Conservation (phyloP, 805 yeast genomes). For the Yarrowia divulgata region DNA sequence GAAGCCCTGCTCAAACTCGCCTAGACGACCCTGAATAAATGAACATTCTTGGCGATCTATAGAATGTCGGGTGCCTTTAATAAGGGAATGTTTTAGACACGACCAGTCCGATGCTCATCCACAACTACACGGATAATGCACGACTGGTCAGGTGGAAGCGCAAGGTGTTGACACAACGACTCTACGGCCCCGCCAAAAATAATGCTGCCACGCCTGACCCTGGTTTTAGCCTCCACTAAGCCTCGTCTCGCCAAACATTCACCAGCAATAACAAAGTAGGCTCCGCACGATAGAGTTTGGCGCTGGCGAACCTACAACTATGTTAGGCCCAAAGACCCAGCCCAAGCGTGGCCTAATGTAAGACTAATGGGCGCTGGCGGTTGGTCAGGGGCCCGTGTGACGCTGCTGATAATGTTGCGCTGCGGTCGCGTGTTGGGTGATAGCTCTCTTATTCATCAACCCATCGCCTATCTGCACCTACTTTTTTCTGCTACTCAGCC, state of each 20-base stretch:
- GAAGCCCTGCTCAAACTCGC: neutral
- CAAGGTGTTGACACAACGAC: neutral
- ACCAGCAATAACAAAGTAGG: constrained; percentile 25
- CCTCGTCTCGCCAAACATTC: constrained; percentile 27
- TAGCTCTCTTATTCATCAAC: neutral
- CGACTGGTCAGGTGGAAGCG: neutral
- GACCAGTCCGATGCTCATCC: neutral
- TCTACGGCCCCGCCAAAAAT: neutral
- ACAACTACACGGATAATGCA: neutral
- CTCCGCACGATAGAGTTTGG: constrained; percentile 23
- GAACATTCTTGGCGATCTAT: neutral
- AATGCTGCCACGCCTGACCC: constrained; percentile 12
- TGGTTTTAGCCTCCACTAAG: neutral
- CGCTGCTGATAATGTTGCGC: too few species aligned
- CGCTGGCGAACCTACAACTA: constrained; percentile 11
- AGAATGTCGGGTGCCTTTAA: too few species aligned
- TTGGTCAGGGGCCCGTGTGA: too few species aligned
- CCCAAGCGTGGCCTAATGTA: constrained; percentile 12
- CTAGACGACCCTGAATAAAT: neutral
- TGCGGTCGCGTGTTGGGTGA: too few species aligned
- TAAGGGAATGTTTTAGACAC: neutral
- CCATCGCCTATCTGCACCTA: neutral
- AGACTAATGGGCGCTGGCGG: constrained; percentile 14
- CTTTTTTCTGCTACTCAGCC: too few species aligned
- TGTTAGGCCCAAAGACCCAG: constrained; percentile 16